Evolutionary conservation across 2,329 filamentous ascomycete genomes (phyloP).

Genomic region (Daldinia sp.): DNA sequence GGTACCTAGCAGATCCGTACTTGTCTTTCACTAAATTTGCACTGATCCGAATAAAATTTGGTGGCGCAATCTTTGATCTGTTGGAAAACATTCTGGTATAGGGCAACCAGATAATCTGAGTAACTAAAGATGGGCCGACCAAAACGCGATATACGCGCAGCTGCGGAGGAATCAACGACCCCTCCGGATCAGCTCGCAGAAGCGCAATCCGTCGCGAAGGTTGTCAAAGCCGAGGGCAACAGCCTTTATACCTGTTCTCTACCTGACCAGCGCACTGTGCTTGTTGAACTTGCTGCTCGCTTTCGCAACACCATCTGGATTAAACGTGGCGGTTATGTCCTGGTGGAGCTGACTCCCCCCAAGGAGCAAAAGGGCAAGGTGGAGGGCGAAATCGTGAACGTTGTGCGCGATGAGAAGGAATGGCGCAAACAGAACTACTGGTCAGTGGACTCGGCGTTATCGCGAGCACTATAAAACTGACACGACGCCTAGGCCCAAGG

Average conservation of each 20-base stretch:
- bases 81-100: not conserved
- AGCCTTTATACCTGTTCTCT: constrained; percentile 84
- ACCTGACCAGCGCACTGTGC: constrained; percentile 69
- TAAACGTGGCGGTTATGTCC: constrained; percentile 84
- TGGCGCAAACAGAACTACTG: constrained; percentile 93
- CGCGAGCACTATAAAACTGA: constrained; percentile 35
- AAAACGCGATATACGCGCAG: constrained; percentile 79
- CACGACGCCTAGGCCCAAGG: constrained; percentile 69
- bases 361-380: constrained; percentile 79
- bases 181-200: constrained; percentile 66
- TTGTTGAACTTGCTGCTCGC: constrained; percentile 82
- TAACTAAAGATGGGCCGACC: constrained; percentile 69
- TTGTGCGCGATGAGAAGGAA: constrained; percentile 87
- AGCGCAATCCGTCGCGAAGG: constrained; percentile 76
- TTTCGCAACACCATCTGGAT: constrained; percentile 96
- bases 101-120: not conserved
- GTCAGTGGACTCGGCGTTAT: constrained; percentile 56
- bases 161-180: constrained; percentile 73
- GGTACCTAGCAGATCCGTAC: not conserved
- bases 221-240: constrained; percentile 86
- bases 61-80: not conserved
- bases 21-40: not conserved
- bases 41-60: not conserved
- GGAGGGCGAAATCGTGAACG: constrained; percentile 88
- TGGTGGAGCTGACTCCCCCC: constrained; percentile 74